These are phyloP conservation scores for Fusarium decemcellulare DNA, from an alignment of 2,329 filamentous ascomycete genomes.

Conservation along the genomic window DNA sequence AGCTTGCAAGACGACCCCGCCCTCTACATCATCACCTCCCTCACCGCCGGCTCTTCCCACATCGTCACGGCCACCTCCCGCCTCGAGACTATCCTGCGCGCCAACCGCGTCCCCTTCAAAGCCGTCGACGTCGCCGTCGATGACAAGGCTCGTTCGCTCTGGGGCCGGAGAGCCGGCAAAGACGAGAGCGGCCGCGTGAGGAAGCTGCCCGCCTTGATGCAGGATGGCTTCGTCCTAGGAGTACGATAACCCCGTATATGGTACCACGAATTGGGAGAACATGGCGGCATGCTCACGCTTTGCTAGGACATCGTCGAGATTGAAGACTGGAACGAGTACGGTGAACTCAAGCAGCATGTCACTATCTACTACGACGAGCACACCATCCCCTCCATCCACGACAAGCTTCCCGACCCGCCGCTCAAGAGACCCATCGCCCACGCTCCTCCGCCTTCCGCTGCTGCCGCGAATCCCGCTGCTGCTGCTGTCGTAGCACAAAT, in stretches of 20 bases:
- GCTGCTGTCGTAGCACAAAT: slow-evolving; percentile 28
- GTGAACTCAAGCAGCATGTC: slow-evolving; percentile 91
- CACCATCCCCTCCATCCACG: slow-evolving; percentile 69
- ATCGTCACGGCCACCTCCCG: slow-evolving; percentile 97
- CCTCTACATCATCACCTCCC: slow-evolving; percentile 95
- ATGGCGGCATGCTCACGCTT: neutral
- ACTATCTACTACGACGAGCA: slow-evolving; percentile 75
- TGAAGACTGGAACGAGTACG: slow-evolving; percentile 99
- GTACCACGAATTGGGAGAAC: slow-evolving; percentile 3
- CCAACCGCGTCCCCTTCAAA: slow-evolving; percentile 94
- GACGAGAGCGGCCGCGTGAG: slow-evolving; percentile 71
- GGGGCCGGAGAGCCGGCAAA: slow-evolving; percentile 86
- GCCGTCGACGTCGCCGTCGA: slow-evolving; percentile 93
- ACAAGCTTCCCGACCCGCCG: slow-evolving; percentile 60
- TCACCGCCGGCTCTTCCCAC: slow-evolving; percentile 95
- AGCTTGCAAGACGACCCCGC: slow-evolving; percentile 74
- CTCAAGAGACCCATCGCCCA: slow-evolving; percentile 48
- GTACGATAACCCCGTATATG: slow-evolving; percentile 68
- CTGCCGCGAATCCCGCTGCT: slow-evolving; percentile 45
- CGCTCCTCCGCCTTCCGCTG: slow-evolving; percentile 31
- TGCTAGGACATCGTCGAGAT: slow-evolving; percentile 89
- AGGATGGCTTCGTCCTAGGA: slow-evolving; percentile 86
- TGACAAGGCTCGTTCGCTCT: slow-evolving; percentile 88
- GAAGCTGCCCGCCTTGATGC: slow-evolving; percentile 91
- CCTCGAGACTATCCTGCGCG: slow-evolving; percentile 95